A percentile compares a stretch with the other conserved stretches of the same genome.
Evolutionary conservation across 306 rosid species (phyloP).

Genomic region (Carpinus viminea): DNA sequence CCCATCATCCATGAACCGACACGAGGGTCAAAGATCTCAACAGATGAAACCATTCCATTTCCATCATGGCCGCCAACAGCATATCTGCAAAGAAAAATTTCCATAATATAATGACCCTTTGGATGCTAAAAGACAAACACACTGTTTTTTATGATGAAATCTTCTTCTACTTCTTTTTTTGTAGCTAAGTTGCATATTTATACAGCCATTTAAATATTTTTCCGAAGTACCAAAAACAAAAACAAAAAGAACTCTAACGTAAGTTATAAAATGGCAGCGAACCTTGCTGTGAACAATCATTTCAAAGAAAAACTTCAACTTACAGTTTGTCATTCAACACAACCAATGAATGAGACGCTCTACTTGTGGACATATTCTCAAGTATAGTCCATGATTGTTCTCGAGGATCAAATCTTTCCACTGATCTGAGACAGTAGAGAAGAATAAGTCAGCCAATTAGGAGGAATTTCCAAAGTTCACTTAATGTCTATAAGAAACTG

Average conservation of each 20-base stretch:
- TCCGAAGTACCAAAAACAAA: not conserved
- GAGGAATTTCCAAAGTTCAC: not conserved
- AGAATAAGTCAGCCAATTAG: not conserved
- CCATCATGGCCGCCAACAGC: constrained; percentile 48
- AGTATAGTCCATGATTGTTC: constrained; percentile 38
- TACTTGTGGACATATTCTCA: constrained; percentile 35
- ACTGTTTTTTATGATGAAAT: not conserved
- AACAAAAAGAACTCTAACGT: not conserved
- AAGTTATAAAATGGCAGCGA: not conserved
- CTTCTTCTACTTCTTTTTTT: not conserved
- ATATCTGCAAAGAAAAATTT: constrained; percentile 34
- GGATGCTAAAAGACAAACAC: not conserved
- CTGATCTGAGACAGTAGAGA: constrained; percentile 34
- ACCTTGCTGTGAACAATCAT: not conserved
- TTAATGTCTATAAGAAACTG: not conserved
- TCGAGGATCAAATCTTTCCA: constrained; percentile 48
- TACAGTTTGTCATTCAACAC: constrained; percentile 43
- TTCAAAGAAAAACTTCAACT: constrained; percentile 11
- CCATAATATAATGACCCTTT: not conserved
- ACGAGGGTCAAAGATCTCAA: constrained; percentile 52
- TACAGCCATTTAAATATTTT: not conserved
- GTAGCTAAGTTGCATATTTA: not conserved
- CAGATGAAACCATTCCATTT: constrained; percentile 30
- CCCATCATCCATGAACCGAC: constrained; percentile 36
- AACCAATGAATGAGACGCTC: constrained; percentile 40